Evolutionary conservation across 192 early-diverging fungal genomes (phyloP), one percentile per base, ranked within the genome.

Genomic region (Phlyctochytrium bullatum): DNA sequence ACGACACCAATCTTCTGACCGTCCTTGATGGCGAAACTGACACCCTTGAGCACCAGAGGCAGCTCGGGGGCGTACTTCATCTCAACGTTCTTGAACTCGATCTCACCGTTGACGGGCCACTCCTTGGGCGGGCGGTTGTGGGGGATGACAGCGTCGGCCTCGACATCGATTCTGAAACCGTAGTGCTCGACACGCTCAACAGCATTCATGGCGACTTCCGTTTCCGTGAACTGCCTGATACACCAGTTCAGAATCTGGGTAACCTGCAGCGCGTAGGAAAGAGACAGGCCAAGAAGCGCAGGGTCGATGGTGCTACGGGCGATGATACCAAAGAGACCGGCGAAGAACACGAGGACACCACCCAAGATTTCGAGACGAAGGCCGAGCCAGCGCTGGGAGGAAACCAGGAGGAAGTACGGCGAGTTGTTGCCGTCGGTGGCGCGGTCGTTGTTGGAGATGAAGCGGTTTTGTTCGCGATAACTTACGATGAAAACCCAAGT

Each of bases 361-460:
- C 89, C 91, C 34, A 98, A 77, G 0, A 84, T 69, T 71, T 98
- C 95, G 14, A 96, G 73, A 10, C 96, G 88, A 54, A 97, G 57
- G 34, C 83, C 86, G 31, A 81, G 59, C 81, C 81, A 83, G 33
- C 93, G 87, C 34, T 91, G 88, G 27, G 90, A 83, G 34, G 84
- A 79, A 36, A 88, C 72, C 50, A 86, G 84, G 27, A 94, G 77
- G 67, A 88, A 93, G 67, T 91, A 93, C 2, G 92, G 88, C 16
- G 85, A 77, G 51, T 90, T 94, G 78, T 94, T 92, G 23, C 69
- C 68, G 62, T 94, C 90, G 1, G 93, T 75, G 53, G 78, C 74
- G 32, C 68, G 58, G 65, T 89, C 87, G 68, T 91, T 96, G 20
- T 76, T 76, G 2, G 60, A 66, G 3, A 90, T 76, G 62, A 97